A percentile compares a stretch with the other conserved stretches of the same genome.
These are phyloP conservation scores for Tylopilus rubrobrunneus DNA, from an alignment of 768 basidiomycete genomes.

Conservation along the genomic window DNA sequence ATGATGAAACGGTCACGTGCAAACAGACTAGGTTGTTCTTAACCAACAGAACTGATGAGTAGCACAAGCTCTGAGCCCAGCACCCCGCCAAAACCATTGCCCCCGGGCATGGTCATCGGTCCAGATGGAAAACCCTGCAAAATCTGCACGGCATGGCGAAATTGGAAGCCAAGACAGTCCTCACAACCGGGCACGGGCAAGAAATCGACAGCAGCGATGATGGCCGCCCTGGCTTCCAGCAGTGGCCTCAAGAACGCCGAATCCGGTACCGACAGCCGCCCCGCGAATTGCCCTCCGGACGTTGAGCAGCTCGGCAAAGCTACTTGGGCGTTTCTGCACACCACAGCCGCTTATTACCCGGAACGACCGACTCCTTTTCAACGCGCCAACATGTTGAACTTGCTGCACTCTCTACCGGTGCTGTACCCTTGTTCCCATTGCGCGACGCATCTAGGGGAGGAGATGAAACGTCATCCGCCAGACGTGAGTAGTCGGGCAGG, in stretches of 20 bases:
- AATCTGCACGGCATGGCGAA: constrained; percentile 77
- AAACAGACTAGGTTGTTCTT: background rate
- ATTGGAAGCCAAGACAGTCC: constrained; percentile 51
- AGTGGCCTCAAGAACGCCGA: constrained; percentile 23
- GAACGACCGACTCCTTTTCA: constrained; percentile 71
- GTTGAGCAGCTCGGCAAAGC: constrained; percentile 85
- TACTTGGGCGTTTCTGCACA: constrained; percentile 96
- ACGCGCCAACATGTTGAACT: constrained; percentile 77
- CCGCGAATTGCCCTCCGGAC: constrained; percentile 82
- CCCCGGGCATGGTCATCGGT: constrained; percentile 84
- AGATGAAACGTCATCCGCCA: constrained; percentile 64
- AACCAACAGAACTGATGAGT: constrained; percentile 9
- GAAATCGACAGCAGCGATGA: constrained; percentile 32
- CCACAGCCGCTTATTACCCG: constrained; percentile 94
- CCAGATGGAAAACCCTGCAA: constrained; percentile 96
- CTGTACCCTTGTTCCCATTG: constrained; percentile 90
- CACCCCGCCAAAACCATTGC: constrained; percentile 33
- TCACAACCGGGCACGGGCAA: constrained; percentile 26
- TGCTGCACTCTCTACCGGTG: constrained; percentile 72
- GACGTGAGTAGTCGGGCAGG: constrained; percentile 68
- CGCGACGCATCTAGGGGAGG: constrained; percentile 74
- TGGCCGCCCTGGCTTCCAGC: constrained; percentile 33
- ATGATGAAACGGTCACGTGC: constrained; percentile 17
- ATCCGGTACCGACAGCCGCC: constrained; percentile 37
- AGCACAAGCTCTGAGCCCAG: constrained; percentile 4